These are phyloP conservation scores for Anisodus acutangulus DNA, from an alignment of 257 asterid genomes.

Conservation along the genomic window DNA sequence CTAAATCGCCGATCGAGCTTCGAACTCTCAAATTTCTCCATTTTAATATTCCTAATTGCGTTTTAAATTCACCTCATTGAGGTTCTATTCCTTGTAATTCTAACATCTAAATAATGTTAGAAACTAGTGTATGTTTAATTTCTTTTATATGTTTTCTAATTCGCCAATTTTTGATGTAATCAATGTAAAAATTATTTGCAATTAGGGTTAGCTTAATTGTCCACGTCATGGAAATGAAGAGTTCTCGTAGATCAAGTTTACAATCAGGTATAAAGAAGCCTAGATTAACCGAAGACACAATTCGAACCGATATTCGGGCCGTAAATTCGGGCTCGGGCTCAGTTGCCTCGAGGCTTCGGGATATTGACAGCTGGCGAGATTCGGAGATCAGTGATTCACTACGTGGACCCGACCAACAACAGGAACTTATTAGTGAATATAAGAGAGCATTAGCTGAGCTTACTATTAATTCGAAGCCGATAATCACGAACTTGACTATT, in stretches of 20 bases:
- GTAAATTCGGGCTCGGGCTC: slow-evolving; percentile 42
- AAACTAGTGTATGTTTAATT: background rate
- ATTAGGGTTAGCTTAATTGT: background rate
- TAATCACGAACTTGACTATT: slow-evolving; percentile 64
- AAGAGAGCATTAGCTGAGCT: slow-evolving; percentile 82
- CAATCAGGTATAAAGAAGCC: slow-evolving; percentile 81
- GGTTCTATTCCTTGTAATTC: background rate
- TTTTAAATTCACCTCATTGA: too few relatives aligned
- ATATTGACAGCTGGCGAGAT: slow-evolving; percentile 42
- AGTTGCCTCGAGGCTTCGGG: slow-evolving; percentile 44
- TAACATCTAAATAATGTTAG: background rate
- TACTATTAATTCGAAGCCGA: slow-evolving; percentile 91
- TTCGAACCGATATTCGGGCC: slow-evolving; percentile 55
- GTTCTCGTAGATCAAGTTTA: slow-evolving; percentile 68
- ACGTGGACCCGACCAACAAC: slow-evolving; percentile 49
- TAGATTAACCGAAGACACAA: slow-evolving; percentile 60
- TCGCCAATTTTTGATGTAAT: slow-evolving; percentile 9
- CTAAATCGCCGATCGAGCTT: slow-evolving; percentile 1
- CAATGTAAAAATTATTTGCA: background rate
- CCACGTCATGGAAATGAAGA: slow-evolving; percentile 59
- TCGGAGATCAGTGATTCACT: slow-evolving; percentile 59
- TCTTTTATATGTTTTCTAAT: background rate
- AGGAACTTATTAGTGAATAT: slow-evolving; percentile 81
- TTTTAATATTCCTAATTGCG: background rate
- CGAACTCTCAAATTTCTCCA: background rate